A percentile compares a stretch with the other conserved stretches of the same genome.
These are phyloP conservation scores for Pinus albicaulis DNA, from an alignment of 75 land plant species.

Conservation along the genomic window DNA sequence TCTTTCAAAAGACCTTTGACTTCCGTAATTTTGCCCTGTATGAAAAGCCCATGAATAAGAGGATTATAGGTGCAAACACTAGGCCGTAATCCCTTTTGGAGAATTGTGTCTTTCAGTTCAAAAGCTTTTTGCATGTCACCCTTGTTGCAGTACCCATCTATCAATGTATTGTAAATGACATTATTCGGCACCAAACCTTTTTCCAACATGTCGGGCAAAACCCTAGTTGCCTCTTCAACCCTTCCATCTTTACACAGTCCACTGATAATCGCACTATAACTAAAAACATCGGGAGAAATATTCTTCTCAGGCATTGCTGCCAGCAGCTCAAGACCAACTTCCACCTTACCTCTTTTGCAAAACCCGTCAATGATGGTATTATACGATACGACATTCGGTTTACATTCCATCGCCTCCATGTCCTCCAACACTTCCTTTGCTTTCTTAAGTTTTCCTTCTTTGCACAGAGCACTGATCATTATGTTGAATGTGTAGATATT, in stretches of 20 bases:
- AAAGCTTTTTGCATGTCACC: slow-evolving; percentile 28
- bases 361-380: slow-evolving; percentile 50
- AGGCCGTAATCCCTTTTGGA: slow-evolving; percentile 39
- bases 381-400: slow-evolving; percentile 43
- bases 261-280: slow-evolving; percentile 57
- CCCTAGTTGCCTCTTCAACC: slow-evolving; percentile 39
- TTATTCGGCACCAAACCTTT: slow-evolving; percentile 34
- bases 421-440: slow-evolving; percentile 30
- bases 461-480: slow-evolving; percentile 52
- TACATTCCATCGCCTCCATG: slow-evolving; percentile 41
- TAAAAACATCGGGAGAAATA: slow-evolving; percentile 42
- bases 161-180: slow-evolving; percentile 43
- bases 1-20: slow-evolving; percentile 44
- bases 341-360: slow-evolving; percentile 34
- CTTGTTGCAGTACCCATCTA: slow-evolving; percentile 53
- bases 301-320: slow-evolving; percentile 32
- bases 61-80: slow-evolving; percentile 58
- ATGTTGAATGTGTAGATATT: slow-evolving; percentile 38
- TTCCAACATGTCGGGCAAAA: slow-evolving; percentile 37
- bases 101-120: slow-evolving; percentile 34
- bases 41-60: slow-evolving; percentile 57
- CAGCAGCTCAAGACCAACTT: slow-evolving; percentile 20
- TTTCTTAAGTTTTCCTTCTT: slow-evolving; percentile 54
- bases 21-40: slow-evolving; percentile 41
- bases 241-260: slow-evolving; percentile 47